Conservation (phyloP, 441 rosid species). For the Sinapis alba region DNA sequence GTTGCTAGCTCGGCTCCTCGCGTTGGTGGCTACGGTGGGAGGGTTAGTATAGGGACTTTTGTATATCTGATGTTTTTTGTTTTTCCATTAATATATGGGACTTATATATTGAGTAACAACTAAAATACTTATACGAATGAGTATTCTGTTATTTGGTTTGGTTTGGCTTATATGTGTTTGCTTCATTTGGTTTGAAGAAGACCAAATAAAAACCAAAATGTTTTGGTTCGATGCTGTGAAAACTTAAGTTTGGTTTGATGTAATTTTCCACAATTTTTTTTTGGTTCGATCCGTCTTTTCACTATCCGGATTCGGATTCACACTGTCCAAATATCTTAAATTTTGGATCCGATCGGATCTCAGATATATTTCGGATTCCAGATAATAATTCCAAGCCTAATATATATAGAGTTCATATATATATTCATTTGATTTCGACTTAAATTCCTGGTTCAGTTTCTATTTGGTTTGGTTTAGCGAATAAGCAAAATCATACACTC, state of each 20-base stretch:
- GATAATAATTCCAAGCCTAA: no score
- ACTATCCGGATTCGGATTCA: no score
- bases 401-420: no score
- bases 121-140: no score
- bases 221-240: neutral
- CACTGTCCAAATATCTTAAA: no score
- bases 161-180: no score
- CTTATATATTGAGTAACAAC: neutral
- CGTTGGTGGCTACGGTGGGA: neutral
- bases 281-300: no score
- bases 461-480: neutral
- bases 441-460: neutral
- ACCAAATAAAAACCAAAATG: neutral
- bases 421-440: neutral
- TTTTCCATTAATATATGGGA: constrained; percentile 29
- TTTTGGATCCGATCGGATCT: no score
- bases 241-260: neutral
- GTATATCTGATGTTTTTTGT: neutral
- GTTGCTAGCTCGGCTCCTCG: constrained; percentile 45
- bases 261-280: no score
- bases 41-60: neutral
- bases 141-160: no score
- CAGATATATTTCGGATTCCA: no score
- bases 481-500: neutral
- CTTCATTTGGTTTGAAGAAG: neutral